phyloP scores from a whole-genome alignment of 108 stramenopile genomes.

The Phaeodactylum tricornutum region DNA sequence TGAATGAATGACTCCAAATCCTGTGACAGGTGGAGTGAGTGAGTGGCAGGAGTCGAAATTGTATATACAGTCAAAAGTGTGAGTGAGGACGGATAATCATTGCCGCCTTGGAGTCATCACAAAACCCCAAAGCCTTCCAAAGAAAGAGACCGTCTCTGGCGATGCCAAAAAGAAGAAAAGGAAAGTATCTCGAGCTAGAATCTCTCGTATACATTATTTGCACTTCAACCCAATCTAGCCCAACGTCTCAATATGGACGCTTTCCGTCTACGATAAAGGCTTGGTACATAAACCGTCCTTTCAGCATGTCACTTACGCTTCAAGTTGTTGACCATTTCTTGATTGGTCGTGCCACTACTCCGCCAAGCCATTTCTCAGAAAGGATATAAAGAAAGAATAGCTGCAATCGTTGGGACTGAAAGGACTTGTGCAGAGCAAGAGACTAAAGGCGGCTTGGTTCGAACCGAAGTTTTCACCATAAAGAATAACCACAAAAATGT shows the following conservation, averaged over 20 bases:
- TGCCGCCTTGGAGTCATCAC: neutral
- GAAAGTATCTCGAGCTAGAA: neutral
- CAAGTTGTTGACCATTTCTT: slow-evolving; percentile 83
- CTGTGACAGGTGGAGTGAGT: slow-evolving; percentile 9
- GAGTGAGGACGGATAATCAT: neutral
- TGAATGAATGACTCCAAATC: slow-evolving; percentile 63
- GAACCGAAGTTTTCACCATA: too few relatives aligned
- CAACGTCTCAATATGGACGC: neutral
- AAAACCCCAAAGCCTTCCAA: neutral
- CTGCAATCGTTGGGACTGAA: too few relatives aligned
- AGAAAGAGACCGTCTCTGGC: neutral
- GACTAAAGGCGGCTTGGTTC: too few relatives aligned
- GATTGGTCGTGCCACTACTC: slow-evolving; percentile 74
- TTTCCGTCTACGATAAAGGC: slow-evolving; percentile 1
- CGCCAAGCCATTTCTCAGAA: slow-evolving; percentile 81
- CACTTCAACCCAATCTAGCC: neutral
- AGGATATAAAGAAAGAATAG: too few relatives aligned
- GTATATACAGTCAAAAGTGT: neutral
- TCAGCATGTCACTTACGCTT: slow-evolving; percentile 53
- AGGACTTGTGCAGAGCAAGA: too few relatives aligned
- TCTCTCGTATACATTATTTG: neutral
- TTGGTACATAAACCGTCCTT: neutral
- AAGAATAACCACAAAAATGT: too few relatives aligned
- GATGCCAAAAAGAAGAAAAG: neutral
- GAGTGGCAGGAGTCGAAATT: neutral